A percentile compares a stretch with the other conserved stretches of the same genome.
Conservation (phyloP, 352 stramenopile genomes). For the Thalassiosira sp. region DNA sequence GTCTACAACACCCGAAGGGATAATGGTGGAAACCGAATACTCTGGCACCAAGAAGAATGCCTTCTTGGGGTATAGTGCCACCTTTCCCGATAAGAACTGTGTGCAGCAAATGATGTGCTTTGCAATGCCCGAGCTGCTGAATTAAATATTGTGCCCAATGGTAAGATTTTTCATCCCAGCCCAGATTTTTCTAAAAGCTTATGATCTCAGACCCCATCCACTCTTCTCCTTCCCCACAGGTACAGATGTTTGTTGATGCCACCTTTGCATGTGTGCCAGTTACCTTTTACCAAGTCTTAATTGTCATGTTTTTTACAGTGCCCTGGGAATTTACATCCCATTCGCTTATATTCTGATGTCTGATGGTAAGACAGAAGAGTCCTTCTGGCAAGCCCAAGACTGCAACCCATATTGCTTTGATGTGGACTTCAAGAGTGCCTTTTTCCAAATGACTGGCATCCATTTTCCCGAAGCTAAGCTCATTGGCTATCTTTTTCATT, state of each 20-base stretch:
- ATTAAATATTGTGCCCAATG: background rate
- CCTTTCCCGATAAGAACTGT: background rate
- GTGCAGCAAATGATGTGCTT: background rate
- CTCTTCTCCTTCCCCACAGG: too few species aligned
- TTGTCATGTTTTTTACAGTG: conserved; percentile 12
- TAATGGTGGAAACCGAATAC: background rate
- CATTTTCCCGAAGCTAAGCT: too few species aligned
- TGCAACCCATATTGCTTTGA: conserved; percentile 8
- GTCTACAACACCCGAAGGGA: background rate
- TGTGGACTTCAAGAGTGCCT: conserved; percentile 11
- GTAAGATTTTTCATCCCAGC: background rate
- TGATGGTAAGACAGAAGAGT: conserved; percentile 19
- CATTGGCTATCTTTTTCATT: conserved; percentile 26
- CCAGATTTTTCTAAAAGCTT: background rate
- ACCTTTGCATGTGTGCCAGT: conserved; percentile 12
- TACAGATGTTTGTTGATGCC: conserved; percentile 19
- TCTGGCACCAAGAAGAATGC: background rate
- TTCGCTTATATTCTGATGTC: conserved; percentile 13
- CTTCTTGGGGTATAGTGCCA: background rate
- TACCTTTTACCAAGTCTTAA: conserved; percentile 12
- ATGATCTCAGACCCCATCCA: too few species aligned
- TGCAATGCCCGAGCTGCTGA: background rate
- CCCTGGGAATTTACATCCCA: conserved; percentile 11
- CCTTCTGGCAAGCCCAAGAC: too few species aligned
- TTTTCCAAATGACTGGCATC: conserved; percentile 1